Evolutionary conservation across 495 filamentous ascomycete species (phyloP), one percentile per base, ranked within the genome.

Genomic region (Penicilliopsis zonata): DNA sequence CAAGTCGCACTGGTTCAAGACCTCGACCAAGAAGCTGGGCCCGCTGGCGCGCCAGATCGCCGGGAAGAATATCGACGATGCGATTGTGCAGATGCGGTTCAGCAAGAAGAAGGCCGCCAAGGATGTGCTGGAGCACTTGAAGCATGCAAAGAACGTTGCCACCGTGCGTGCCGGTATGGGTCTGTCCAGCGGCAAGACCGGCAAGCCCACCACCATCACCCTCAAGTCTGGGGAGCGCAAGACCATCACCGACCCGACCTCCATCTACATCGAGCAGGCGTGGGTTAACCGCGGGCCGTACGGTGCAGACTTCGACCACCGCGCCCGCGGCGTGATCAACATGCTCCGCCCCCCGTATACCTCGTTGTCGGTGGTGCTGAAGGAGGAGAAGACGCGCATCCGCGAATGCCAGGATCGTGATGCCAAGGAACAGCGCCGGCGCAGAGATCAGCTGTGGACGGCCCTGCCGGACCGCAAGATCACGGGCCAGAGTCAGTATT

Each of bases 21-120:
- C 90, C 0, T 79, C 72, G 9, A 55, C 81, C 31, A 95, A 95
- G 74, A 96, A 96, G 65, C 68, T 98, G 30, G 76, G 74, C 3
- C 70, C 76, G 12, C 55, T 98, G 33, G 82, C 86, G 20, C 69
- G 76, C 18, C 90, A 95, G 63, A 90, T 98, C 47, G 63, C 71
- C 1, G 90, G 90, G 23, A 95, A 94, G 76, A 78, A 76, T 17
- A 65, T 98, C 43, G 84, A 83, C 25, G 88, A 98, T 18, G 90
- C 90, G 9, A 82, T 96, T 37, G 57, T 80, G 41, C 90, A 98
- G 69, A 94, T 98, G 88, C 74, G 78, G 21, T 94, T 86, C 58
- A 84, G 76, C 55, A 81, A 82, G 70, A 98, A 98, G 74, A 87
- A 85, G 67, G 82, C 75, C 30, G 85, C 90, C 8, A 65, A 68